Evolutionary conservation across 2,329 filamentous ascomycete species (phyloP).

Genomic region (Sclerotinia spermophila): DNA sequence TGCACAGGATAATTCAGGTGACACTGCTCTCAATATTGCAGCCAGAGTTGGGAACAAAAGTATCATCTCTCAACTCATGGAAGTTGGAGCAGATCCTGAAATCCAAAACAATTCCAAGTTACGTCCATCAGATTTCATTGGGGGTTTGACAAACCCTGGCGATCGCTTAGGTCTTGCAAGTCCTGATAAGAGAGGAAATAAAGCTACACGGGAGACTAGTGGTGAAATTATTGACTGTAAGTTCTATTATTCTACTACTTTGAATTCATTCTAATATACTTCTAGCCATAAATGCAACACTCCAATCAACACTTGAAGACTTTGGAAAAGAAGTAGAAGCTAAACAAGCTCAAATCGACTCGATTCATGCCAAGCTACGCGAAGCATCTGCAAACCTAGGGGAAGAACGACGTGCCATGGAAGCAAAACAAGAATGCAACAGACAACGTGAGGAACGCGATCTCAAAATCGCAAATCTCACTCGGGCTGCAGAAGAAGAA

Average conservation of each 20-base stretch:
- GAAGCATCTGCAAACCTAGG: slow-evolving; percentile 75
- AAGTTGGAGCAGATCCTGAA: slow-evolving; percentile 90
- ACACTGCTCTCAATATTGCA: slow-evolving; percentile 91
- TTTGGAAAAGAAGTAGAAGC: slow-evolving; percentile 77
- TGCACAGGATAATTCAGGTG: slow-evolving; percentile 86
- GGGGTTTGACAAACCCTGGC: slow-evolving; percentile 64
- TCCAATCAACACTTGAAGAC: slow-evolving; percentile 72
- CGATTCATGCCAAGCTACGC: slow-evolving; percentile 75
- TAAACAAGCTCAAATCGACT: slow-evolving; percentile 80
- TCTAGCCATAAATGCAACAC: slow-evolving; percentile 73
- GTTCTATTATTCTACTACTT: slow-evolving; percentile 38
- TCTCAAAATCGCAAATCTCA: slow-evolving; percentile 75
- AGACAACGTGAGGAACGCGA: slow-evolving; percentile 60
- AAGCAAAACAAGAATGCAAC: slow-evolving; percentile 63
- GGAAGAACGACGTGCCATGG: slow-evolving; percentile 70
- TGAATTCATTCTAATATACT: background rate
- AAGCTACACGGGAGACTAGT: slow-evolving; percentile 66
- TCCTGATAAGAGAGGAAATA: slow-evolving; percentile 46
- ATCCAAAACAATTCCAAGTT: slow-evolving; percentile 89
- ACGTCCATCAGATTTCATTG: slow-evolving; percentile 76
- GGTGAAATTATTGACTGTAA: slow-evolving; percentile 76
- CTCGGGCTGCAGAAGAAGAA: slow-evolving; percentile 68
- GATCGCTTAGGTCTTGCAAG: slow-evolving; percentile 48
- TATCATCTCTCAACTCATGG: slow-evolving; percentile 93
- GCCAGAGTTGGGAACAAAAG: slow-evolving; percentile 89